A percentile compares a stretch with the other conserved stretches of the same genome.
phyloP scores from a whole-genome alignment of 2,329 filamentous ascomycete genomes.

The Capronia coronata region DNA sequence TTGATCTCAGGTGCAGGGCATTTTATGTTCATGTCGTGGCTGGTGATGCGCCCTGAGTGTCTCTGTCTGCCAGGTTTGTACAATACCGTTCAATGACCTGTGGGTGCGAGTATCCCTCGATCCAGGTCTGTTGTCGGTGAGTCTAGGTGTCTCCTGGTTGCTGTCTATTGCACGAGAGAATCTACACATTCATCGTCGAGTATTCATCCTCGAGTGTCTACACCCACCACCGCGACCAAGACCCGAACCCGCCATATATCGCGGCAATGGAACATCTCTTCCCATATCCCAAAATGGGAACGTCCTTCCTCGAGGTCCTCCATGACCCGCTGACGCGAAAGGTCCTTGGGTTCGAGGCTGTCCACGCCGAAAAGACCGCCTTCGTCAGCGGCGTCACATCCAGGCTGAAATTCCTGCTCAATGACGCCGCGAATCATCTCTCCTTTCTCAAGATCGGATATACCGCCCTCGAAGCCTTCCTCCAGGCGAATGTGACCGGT shows the following conservation, averaged over 20 bases:
- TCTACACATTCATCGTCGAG: too few species aligned
- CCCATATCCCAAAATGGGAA: constrained; percentile 28
- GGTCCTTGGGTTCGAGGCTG: constrained; percentile 35
- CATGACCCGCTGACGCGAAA: constrained; percentile 34
- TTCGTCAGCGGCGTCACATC: constrained; percentile 34
- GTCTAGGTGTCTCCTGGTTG: too few species aligned
- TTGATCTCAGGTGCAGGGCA: neutral
- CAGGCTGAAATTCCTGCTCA: constrained; percentile 35
- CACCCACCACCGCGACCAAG: too few species aligned
- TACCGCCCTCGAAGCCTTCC: constrained; percentile 67
- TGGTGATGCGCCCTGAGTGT: neutral
- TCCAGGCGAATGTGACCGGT: constrained; percentile 83
- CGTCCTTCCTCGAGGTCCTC: constrained; percentile 28
- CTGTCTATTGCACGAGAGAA: too few species aligned
- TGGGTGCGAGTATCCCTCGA: neutral
- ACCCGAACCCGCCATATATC: too few species aligned
- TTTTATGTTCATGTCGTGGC: too few species aligned
- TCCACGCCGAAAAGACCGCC: constrained; percentile 30
- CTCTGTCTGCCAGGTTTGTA: neutral
- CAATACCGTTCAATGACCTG: neutral
- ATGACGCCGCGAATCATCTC: constrained; percentile 33
- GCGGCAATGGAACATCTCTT: constrained; percentile 26
- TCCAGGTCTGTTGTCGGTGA: neutral
- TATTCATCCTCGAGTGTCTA: too few species aligned
- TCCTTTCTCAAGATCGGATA: constrained; percentile 53